Conservation (phyloP, 2,329 filamentous ascomycete species). For the Epicoccum sorghinum region DNA sequence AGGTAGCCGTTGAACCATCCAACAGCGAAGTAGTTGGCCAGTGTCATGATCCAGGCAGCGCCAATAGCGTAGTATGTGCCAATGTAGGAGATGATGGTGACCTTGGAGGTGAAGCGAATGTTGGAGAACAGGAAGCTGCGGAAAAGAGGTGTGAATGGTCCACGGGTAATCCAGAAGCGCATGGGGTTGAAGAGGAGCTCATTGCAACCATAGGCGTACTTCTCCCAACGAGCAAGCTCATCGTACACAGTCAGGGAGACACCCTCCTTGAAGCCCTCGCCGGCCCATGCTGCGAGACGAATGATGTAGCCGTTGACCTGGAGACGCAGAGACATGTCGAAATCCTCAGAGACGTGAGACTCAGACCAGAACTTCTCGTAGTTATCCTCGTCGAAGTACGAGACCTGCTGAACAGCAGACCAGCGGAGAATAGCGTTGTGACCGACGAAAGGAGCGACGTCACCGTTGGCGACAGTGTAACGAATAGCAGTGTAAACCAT, state of each 20-base stretch:
- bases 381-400: constrained; percentile 61
- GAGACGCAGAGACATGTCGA: constrained; percentile 73
- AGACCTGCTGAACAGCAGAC: constrained; percentile 65
- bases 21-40: constrained; percentile 71
- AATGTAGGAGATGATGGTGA: constrained; percentile 72
- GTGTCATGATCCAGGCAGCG: constrained; percentile 67
- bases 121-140: constrained; percentile 63
- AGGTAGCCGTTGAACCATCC: constrained; percentile 75
- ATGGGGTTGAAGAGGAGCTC: constrained; percentile 73
- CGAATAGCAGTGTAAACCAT: constrained; percentile 74
- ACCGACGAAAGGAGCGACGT: constrained; percentile 74
- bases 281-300: constrained; percentile 70
- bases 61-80: constrained; percentile 74
- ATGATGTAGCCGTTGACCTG: constrained; percentile 71
- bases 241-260: constrained; percentile 74
- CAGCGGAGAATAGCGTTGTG: constrained; percentile 78
- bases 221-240: constrained; percentile 62
- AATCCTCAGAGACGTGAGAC: constrained; percentile 75
- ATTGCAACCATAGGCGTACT: constrained; percentile 70
- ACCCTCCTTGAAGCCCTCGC: constrained; percentile 73
- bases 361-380: constrained; percentile 75
- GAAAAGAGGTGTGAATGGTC: constrained; percentile 70
- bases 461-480: constrained; percentile 71
- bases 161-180: constrained; percentile 63
- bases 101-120: constrained; percentile 68